Base-by-base conservation (phyloP, 2,329 filamentous ascomycete species). In the Cladophialophora yegresii region DNA sequence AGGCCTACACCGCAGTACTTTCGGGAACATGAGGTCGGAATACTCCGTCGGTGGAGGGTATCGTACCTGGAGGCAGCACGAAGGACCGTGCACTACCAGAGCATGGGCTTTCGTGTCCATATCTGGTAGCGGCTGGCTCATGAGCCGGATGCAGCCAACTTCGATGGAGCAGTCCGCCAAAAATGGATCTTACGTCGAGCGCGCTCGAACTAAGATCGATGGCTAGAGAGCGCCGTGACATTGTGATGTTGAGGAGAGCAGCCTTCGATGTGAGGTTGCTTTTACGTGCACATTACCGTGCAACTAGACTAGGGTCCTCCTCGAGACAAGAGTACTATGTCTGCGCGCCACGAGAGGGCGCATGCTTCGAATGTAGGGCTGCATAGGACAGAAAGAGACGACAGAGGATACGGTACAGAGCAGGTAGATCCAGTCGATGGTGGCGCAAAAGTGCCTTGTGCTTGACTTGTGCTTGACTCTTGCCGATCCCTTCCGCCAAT, bases 401-500 rank as follows among this genome's bases (percentile, higher is more conserved):
- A 28, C 3, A 28, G 26, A 28, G 6, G 26, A 28, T 28, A 6
- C 6, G 3, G 26, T 28, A 28, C 26, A 28, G 26, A 28, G 26
- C 6, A 3, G 6, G 26, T 28, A 28, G 26, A 28, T 28, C 6
- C 26, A 28, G 26, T 28, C 26, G 3, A 6, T 28, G 26, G 6
- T 28, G 26, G n/a, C n/a, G n/a, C n/a, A n/a, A n/a, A n/a, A n/a
- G n/a, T n/a, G n/a, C n/a, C n/a, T n/a, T n/a, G n/a, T n/a, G n/a
- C n/a, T n/a, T n/a, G n/a, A n/a, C n/a, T n/a, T n/a, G n/a, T n/a
- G n/a, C n/a, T n/a, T n/a, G n/a, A n/a, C n/a, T n/a, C 5, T 16
- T 16, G 33, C 33, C 36, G 28, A 45, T 26, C 36, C 26, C 12
- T n/a, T 20, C 49, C 28, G 23, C 58, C 58, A 61, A 61, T 61